phyloP scores from a whole-genome alignment of 208 protist genomes.

The Acanthamoeba triangularis region DNA sequence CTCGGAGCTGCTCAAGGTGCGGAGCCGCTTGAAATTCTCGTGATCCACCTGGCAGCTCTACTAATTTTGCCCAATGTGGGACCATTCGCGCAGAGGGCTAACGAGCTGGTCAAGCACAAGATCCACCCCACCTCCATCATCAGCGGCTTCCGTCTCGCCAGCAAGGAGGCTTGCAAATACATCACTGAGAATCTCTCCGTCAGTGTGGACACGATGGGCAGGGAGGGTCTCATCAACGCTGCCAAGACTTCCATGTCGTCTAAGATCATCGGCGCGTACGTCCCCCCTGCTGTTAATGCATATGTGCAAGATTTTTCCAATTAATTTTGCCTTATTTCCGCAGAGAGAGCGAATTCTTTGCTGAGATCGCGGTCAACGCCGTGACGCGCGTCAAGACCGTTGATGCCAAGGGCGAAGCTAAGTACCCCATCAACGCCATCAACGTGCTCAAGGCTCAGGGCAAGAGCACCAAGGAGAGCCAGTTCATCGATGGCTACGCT shows the following conservation, averaged over 20 bases:
- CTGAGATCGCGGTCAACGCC: conserved; percentile 97
- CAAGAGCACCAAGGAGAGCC: conserved; percentile 95
- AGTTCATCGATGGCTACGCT: conserved; percentile 97
- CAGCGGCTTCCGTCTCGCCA: conserved; percentile 98
- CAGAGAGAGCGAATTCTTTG: conserved; percentile 98
- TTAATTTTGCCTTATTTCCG: conserved; percentile 76
- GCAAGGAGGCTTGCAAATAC: conserved; percentile 97
- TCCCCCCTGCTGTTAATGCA: not conserved
- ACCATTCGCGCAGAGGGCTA: conserved; percentile 95
- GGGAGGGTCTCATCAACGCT: conserved; percentile 97
- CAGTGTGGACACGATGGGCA: conserved; percentile 93
- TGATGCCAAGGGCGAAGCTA: conserved; percentile 89
- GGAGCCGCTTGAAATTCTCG: not conserved
- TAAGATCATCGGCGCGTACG: conserved; percentile 97
- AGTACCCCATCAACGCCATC: conserved; percentile 99
- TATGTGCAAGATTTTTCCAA: not conserved
- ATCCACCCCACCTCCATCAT: conserved; percentile 99
- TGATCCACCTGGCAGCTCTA: not conserved
- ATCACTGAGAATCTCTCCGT: conserved; percentile 95
- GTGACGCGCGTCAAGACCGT: conserved; percentile 92
- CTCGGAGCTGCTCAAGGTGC: conserved; percentile 98
- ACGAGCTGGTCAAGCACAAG: conserved; percentile 97
- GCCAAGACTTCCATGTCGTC: conserved; percentile 99
- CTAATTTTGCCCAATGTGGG: not conserved
- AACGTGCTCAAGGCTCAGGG: conserved; percentile 99